Conservation (phyloP, 768 basidiomycete genomes). For the Artomyces pyxidatus region DNA sequence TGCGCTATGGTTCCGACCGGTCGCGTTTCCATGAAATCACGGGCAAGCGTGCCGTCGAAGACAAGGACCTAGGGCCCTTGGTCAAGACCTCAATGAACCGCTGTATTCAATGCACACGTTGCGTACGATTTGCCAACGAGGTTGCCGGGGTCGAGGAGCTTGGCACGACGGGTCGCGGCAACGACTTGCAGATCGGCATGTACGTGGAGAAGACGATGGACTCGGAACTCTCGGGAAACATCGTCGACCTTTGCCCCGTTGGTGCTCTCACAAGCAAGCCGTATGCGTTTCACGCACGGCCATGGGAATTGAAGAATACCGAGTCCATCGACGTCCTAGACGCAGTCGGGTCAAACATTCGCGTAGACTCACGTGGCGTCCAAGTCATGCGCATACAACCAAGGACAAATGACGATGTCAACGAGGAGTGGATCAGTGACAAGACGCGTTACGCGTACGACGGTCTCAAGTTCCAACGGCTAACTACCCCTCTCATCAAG, state of each 20-base stretch:
- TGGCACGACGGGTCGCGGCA: conserved; percentile 94
- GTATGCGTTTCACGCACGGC: conserved; percentile 93
- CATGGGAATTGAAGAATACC: conserved; percentile 98
- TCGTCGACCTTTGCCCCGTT: conserved; percentile 96
- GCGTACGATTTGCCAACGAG: conserved; percentile 98
- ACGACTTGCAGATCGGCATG: conserved; percentile 97
- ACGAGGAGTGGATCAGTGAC: conserved; percentile 99
- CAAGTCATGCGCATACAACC: conserved; percentile 98
- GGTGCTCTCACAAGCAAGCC: conserved; percentile 98
- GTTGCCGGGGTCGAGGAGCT: conserved; percentile 98
- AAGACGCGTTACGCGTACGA: conserved; percentile 98
- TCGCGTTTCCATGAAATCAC: conserved; percentile 97
- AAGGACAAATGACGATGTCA: conserved; percentile 92
- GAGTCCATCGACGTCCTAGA: conserved; percentile 95
- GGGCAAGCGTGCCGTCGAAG: conserved; percentile 95
- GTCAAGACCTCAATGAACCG: conserved; percentile 99
- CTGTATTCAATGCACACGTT: conserved; percentile 99
- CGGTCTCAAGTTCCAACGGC: conserved; percentile 88
- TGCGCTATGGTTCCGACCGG: conserved; percentile 97
- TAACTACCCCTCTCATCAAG: conserved; percentile 87
- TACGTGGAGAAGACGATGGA: conserved; percentile 98
- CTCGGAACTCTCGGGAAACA: conserved; percentile 94
- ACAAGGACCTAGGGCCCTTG: conserved; percentile 96
- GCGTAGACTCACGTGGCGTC: conserved; percentile 90
- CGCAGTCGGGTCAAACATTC: conserved; percentile 93